Evolutionary conservation across 345 rosid species (phyloP), one percentile per base, ranked within the genome.

Genomic region (Linum tenue): DNA sequence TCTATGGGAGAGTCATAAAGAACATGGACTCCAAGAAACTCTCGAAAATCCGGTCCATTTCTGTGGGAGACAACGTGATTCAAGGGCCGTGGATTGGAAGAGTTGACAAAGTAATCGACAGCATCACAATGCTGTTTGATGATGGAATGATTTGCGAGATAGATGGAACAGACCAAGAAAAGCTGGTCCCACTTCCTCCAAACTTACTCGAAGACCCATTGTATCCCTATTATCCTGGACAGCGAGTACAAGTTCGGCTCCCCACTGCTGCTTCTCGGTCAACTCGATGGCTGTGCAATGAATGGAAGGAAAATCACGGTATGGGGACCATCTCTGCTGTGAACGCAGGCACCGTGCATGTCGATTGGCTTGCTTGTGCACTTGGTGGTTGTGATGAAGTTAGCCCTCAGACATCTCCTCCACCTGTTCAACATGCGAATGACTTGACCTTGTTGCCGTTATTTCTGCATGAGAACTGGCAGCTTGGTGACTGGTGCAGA

Each of bases 401-500:
- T 22, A 81, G 66, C 72, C 67, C 67, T 59, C 69, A 1, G 31
- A 22, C 81, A 69, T 64, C 78, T 56, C 97, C 96, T 59, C 74
- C 70, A n/a, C 56, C 67, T 66, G 10, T 82, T 69, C 96, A 85
- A 68, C 78, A 80, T 65, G 81, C 84, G 14, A 79, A 81, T 72
- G 77, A 69, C 70, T 67, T 94, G 67, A 84, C 83, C 55, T 68
- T 85, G 75, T 68, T 94, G 75, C 79, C 86, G 5, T 82, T 81
- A 61, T 86, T 85, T 71, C 69, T 79, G 60, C 87, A 94, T 73
- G 94, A 85, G 67, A 82, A 62, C 72, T 94, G 99, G 99, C 97
- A 88, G 77, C 81, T 85, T n/a, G 92, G 97, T 69, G 99, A 94
- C 78, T 88, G 91, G 97, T 94, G 97, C 60, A 68, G 82, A 64